Percentiles rank a stretch among this genome's conserved stretches.
phyloP scores from a whole-genome alignment of 2,329 filamentous ascomycete species.

The Penicillium vulpinum region DNA sequence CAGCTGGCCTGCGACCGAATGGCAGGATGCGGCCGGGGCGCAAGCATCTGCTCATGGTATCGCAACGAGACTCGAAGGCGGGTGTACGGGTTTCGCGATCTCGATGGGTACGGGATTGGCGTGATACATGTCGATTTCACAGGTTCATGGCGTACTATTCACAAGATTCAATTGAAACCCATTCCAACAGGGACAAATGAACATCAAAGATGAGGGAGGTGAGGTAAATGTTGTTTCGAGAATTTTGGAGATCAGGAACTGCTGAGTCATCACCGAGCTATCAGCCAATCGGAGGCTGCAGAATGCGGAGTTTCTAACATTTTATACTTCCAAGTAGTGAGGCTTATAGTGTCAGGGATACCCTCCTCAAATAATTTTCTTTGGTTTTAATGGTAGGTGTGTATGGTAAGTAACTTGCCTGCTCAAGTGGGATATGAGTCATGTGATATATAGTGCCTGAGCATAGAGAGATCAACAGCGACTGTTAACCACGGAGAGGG shows the following conservation, averaged over 20 bases:
- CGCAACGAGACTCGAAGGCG: slow-evolving; percentile 27
- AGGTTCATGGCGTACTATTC: slow-evolving; percentile 11
- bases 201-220: neutral
- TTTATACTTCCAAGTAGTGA: neutral
- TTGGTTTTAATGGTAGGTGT: neutral
- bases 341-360: neutral
- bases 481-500: neutral
- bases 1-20: slow-evolving; percentile 31
- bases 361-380: neutral
- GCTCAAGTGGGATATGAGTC: neutral
- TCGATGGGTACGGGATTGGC: slow-evolving; percentile 25
- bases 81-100: slow-evolving; percentile 31
- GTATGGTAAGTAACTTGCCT: neutral
- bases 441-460: neutral
- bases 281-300: neutral
- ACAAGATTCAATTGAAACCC: neutral
- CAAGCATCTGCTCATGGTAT: slow-evolving; percentile 47
- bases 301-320: slow-evolving; percentile 12
- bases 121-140: slow-evolving; percentile 32
- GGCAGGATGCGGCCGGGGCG: slow-evolving; percentile 37
- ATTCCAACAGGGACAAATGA: neutral
- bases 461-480: neutral
- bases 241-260: slow-evolving; percentile 11
- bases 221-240: slow-evolving; percentile 4
- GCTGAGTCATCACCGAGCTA: slow-evolving; percentile 6